Base-by-base conservation (phyloP, 805 yeast genomes). In the Starmerella geochares region DNA sequence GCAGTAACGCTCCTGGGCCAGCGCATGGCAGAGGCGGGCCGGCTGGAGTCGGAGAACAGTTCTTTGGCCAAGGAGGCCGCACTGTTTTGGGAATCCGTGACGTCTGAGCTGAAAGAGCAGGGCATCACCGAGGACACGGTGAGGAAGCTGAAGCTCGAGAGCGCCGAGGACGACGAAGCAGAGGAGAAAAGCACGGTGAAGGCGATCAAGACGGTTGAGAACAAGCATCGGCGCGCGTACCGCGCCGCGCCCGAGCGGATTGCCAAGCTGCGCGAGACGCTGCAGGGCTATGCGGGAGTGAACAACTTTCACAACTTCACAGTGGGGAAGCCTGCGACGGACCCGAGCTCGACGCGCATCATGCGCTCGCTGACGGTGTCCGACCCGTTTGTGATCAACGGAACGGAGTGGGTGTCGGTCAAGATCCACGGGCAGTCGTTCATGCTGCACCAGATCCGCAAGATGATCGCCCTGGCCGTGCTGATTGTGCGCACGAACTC, bases 401-500 rank as follows among this genome's bases (percentile, higher is more conserved):
- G 85, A 42, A 87, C 96, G 6, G 97, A 92, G 64, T 92, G 98
- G 98, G 76, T 86, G 2, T 85, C 95, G 1, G 82, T 92, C 61
- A 88, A 90, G 70, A 86, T 92, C 57, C 98, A 92, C 65, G 98
- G 98, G 7, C 98, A 92, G 69, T 86, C 96, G 3, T 92, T 92
- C 67, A 92, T 92, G 97, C 74, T 92, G 55, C 97, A 90, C 68
- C 98, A 90, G 73, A 92, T 92, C 62, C 80, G 98, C 64, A 92
- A 92, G 65, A 92, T 92, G 97, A 86, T 92, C 52, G 90, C 96
- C 20, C 82, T 90, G 94, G 95, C 94, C 1, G 78, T 88, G 0
- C 71, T 90, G 50, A 78, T 84, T 16, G 80, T 90, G 20, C 76
- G 98, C 62, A 80, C 92, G 17, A 92, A 95, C 10, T 79, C 88